phyloP scores from a whole-genome alignment of 2,329 filamentous ascomycete genomes.

The Rutstroemia sp. region DNA sequence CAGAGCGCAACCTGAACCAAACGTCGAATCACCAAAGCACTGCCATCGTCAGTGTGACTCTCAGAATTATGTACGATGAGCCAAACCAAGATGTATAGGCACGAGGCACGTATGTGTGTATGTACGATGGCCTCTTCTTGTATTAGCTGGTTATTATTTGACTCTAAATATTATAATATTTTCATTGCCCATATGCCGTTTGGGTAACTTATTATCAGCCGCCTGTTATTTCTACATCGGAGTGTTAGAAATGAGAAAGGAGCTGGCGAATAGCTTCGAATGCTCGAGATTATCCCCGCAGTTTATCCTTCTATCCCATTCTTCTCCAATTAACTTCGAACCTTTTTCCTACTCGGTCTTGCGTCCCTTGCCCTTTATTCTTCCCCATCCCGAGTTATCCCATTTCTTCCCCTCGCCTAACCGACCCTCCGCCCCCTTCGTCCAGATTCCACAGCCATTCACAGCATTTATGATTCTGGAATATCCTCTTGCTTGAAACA shows the following conservation, averaged over 20 bases:
- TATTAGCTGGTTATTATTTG: too few species aligned
- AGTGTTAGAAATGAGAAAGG: too few species aligned
- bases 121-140: too few species aligned
- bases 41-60: slow-evolving; percentile 1
- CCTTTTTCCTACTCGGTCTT: background rate
- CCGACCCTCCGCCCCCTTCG: background rate
- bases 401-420: background rate
- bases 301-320: too few species aligned
- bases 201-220: too few species aligned
- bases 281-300: too few species aligned
- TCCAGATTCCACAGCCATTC: background rate
- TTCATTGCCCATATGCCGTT: too few species aligned
- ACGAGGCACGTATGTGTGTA: background rate
- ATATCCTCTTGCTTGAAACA: too few species aligned
- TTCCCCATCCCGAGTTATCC: background rate
- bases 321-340: background rate
- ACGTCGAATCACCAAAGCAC: background rate
- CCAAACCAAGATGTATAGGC: background rate
- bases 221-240: too few species aligned
- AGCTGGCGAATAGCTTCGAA: too few species aligned
- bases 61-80: slow-evolving; percentile 2
- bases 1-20: background rate
- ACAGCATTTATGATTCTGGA: too few species aligned
- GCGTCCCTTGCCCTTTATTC: background rate
- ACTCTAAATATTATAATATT: too few species aligned